Conservation (phyloP, 2,329 filamentous ascomycete genomes). For the Ceratocystiopsis minuta region DNA sequence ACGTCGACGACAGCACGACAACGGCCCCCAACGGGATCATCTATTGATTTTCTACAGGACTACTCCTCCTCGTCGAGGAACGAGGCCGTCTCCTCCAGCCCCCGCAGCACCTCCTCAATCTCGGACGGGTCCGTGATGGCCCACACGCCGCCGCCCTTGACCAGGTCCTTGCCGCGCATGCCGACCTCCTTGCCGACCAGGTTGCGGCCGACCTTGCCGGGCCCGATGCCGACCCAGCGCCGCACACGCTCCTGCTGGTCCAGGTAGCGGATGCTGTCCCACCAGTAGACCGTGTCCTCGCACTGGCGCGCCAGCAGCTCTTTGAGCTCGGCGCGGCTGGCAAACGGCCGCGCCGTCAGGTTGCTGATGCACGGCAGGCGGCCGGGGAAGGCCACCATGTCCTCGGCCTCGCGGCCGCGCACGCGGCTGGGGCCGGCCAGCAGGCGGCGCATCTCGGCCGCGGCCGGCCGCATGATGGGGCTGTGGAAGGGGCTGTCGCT, state of each 20-base stretch:
- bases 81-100: constrained; percentile 45
- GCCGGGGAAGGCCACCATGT: constrained; percentile 60
- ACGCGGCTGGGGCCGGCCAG: constrained; percentile 41
- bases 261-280: constrained; percentile 79
- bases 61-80: constrained; percentile 14
- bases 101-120: constrained; percentile 49
- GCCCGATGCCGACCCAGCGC: constrained; percentile 81
- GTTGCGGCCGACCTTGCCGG: constrained; percentile 84
- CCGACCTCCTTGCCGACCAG: constrained; percentile 91
- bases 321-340: constrained; percentile 54
- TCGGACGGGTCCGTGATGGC: constrained; percentile 67
- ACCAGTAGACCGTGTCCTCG: constrained; percentile 88
- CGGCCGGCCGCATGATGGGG: constrained; percentile 76
- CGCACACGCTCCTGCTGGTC: constrained; percentile 68
- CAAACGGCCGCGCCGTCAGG: constrained; percentile 63
- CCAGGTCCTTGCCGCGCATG: constrained; percentile 56
- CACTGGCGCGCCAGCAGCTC: constrained; percentile 65
- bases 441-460: constrained; percentile 51
- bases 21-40: too few relatives aligned
- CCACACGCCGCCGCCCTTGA: constrained; percentile 87
- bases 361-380: constrained; percentile 69
- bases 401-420: constrained; percentile 33
- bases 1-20: too few relatives aligned
- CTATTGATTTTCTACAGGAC: too few relatives aligned
- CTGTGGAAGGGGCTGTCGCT: constrained; percentile 84